These are phyloP conservation scores for Athelia psychrophila DNA, from an alignment of 1,284 basidiomycete genomes.

Conservation along the genomic window DNA sequence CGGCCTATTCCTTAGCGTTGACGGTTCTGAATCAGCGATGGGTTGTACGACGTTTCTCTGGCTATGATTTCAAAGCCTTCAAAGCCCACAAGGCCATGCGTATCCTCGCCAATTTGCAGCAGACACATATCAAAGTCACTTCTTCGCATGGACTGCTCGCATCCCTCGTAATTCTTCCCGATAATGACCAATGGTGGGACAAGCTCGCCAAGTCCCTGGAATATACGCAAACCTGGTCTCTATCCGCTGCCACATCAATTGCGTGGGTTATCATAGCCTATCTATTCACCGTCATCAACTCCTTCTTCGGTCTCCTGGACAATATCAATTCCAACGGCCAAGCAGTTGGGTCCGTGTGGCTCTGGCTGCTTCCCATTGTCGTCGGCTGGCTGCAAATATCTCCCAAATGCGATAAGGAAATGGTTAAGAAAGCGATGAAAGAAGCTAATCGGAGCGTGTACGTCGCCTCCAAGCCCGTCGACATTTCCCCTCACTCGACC, in stretches of 20 bases:
- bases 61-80: slow-evolving; percentile 23
- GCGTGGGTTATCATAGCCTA: slow-evolving; percentile 41
- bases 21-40: slow-evolving; percentile 35
- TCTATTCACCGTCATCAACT: slow-evolving; percentile 36
- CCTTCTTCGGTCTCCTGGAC: slow-evolving; percentile 24
- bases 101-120: slow-evolving; percentile 32
- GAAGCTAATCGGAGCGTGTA: slow-evolving; percentile 28
- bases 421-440: slow-evolving; percentile 26
- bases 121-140: slow-evolving; percentile 28
- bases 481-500: neutral
- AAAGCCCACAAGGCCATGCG: slow-evolving; percentile 25
- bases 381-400: slow-evolving; percentile 38
- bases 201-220: slow-evolving; percentile 25
- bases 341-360: slow-evolving; percentile 33
- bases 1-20: slow-evolving; percentile 33
- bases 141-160: slow-evolving; percentile 22
- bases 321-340: slow-evolving; percentile 29
- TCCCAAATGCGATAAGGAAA: slow-evolving; percentile 35
- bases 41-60: slow-evolving; percentile 27
- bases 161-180: slow-evolving; percentile 31
- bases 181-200: slow-evolving; percentile 33
- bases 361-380: slow-evolving; percentile 42
- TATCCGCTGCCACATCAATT: slow-evolving; percentile 35
- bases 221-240: slow-evolving; percentile 35
- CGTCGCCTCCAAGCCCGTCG: slow-evolving; percentile 16